Evolutionary conservation across 2,329 filamentous ascomycete species (phyloP).

Genomic region (Periconia digitata): DNA sequence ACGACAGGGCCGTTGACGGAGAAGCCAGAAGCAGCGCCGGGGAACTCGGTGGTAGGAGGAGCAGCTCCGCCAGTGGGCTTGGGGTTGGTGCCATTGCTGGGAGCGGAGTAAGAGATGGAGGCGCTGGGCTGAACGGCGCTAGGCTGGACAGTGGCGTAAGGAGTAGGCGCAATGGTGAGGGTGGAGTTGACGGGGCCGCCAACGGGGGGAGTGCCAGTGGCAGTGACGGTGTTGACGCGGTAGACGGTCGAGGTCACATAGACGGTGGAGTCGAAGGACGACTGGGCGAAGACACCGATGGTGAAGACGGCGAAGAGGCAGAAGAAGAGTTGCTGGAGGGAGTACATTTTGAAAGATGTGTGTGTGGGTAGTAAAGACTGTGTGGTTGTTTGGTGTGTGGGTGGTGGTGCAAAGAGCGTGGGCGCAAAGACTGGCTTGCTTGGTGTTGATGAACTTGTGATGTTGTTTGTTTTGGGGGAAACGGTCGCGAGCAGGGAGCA

Average conservation of each 20-base stretch:
- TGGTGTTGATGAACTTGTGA: not conserved
- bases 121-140: conserved; percentile 34
- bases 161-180: conserved; percentile 29
- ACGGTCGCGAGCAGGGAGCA: not conserved
- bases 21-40: conserved; percentile 37
- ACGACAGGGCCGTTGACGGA: conserved; percentile 32
- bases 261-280: conserved; percentile 38
- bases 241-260: conserved; percentile 42
- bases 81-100: conserved; percentile 14
- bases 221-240: conserved; percentile 42
- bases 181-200: conserved; percentile 32
- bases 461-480: too few relatives aligned
- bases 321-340: conserved; percentile 37
- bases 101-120: conserved; percentile 20
- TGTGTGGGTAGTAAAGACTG: conserved; percentile 1
- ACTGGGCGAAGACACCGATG: conserved; percentile 28
- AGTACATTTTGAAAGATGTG: conserved; percentile 32
- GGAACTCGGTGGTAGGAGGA: conserved; percentile 22
- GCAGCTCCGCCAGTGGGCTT: conserved; percentile 10
- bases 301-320: conserved; percentile 39
- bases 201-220: conserved; percentile 30
- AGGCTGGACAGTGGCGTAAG: conserved; percentile 13
- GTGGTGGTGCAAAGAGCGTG: conserved; percentile 3
- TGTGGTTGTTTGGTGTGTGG: conserved; percentile 1
- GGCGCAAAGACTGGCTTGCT: conserved; percentile 5